Percentiles rank a stretch among this genome's conserved stretches.
phyloP scores from a whole-genome alignment of 805 yeast species.

The Wickerhamiella alocasiicola region DNA sequence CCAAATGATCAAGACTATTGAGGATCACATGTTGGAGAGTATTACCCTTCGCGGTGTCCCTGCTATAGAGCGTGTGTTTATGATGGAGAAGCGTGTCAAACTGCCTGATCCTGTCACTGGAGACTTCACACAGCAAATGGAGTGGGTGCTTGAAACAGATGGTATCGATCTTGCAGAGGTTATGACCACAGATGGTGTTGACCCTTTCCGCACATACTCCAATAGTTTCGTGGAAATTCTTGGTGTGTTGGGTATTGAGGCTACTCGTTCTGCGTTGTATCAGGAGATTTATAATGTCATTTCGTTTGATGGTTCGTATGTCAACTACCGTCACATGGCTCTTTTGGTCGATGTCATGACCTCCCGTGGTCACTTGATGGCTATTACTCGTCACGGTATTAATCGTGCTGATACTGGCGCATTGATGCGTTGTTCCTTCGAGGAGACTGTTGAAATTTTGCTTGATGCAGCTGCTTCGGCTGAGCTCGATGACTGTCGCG shows the following conservation, averaged over 20 bases:
- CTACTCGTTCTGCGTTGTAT: slow-evolving; percentile 88
- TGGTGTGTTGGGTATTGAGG: slow-evolving; percentile 95
- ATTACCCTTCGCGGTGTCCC: slow-evolving; percentile 93
- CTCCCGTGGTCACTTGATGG: slow-evolving; percentile 94
- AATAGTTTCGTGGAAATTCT: slow-evolving; percentile 93
- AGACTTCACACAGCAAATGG: slow-evolving; percentile 77
- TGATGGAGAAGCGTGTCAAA: slow-evolving; percentile 34
- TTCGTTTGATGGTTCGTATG: slow-evolving; percentile 99
- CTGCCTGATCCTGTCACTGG: slow-evolving; percentile 58
- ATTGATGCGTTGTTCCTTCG: slow-evolving; percentile 97
- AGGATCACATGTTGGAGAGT: slow-evolving; percentile 89
- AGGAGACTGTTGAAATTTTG: slow-evolving; percentile 95
- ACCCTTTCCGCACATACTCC: slow-evolving; percentile 78
- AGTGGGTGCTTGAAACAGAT: slow-evolving; percentile 98
- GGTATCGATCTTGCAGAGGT: slow-evolving; percentile 95
- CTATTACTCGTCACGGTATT: slow-evolving; percentile 98
- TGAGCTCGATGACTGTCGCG: slow-evolving; percentile 94
- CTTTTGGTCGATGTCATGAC: slow-evolving; percentile 97
- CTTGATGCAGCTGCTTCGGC: slow-evolving; percentile 98
- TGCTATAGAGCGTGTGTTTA: slow-evolving; percentile 77
- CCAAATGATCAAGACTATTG: slow-evolving; percentile 87
- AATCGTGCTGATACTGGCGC: slow-evolving; percentile 99
- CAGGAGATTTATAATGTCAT: slow-evolving; percentile 92
- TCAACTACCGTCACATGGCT: slow-evolving; percentile 97
- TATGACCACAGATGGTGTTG: slow-evolving; percentile 90